Conservation (phyloP, 208 protist species). For the Trypanosoma brucei region DNA sequence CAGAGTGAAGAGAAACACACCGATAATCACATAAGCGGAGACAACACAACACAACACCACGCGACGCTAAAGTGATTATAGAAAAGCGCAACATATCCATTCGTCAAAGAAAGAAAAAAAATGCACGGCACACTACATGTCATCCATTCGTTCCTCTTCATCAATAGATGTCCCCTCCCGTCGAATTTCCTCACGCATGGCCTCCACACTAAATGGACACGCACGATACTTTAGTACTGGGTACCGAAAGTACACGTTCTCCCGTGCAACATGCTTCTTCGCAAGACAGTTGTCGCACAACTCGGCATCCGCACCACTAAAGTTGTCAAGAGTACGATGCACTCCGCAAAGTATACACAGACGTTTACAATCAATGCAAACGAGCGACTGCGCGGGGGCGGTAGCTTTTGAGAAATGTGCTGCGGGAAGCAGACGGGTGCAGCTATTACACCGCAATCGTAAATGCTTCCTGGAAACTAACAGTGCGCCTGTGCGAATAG, state of each 20-base stretch:
- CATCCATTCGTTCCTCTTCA: neutral
- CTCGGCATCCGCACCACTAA: conserved; percentile 33
- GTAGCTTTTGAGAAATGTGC: conserved; percentile 57
- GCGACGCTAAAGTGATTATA: no score
- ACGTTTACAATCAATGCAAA: conserved; percentile 70
- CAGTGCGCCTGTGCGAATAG: conserved; percentile 8
- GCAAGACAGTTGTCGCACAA: conserved; percentile 64
- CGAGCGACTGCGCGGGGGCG: conserved; percentile 40
- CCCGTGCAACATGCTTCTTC: conserved; percentile 65
- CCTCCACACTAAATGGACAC: conserved; percentile 79
- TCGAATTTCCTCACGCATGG: conserved; percentile 63
- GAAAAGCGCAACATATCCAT: neutral
- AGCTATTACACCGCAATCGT: conserved; percentile 54
- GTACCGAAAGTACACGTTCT: conserved; percentile 88
- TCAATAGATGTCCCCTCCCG: conserved; percentile 24
- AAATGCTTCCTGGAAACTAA: conserved; percentile 69
- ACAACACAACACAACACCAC: no score
- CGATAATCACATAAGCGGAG: no score
- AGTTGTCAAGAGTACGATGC: conserved; percentile 46
- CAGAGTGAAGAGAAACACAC: no score
- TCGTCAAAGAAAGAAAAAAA: neutral
- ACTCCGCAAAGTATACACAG: conserved; percentile 71
- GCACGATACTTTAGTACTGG: conserved; percentile 82
- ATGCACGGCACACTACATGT: neutral
- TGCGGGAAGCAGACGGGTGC: conserved; percentile 56